Evolutionary conservation across 208 protist genomes (phyloP).

Genomic region (Leishmania braziliensis): DNA sequence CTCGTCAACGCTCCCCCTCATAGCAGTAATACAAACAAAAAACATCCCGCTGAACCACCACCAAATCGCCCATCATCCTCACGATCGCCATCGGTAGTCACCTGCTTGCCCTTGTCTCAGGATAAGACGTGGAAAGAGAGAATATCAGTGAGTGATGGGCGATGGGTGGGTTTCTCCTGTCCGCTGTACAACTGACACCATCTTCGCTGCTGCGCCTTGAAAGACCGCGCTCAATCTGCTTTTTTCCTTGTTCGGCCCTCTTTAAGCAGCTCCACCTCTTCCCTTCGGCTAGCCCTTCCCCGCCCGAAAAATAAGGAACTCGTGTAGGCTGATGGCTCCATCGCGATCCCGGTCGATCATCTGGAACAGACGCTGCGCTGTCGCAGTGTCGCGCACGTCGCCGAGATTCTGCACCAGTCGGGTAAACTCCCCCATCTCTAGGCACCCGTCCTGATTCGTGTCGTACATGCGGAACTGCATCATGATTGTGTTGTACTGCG

Average conservation of each 20-base stretch:
- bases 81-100: background rate
- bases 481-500: constrained; percentile 87
- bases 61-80: background rate
- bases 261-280: background rate
- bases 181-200: background rate
- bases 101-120: background rate
- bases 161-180: background rate
- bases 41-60: background rate
- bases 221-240: background rate
- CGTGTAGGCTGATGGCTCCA: constrained; percentile 67
- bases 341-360: constrained; percentile 56
- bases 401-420: constrained; percentile 47
- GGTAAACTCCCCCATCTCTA: constrained; percentile 66
- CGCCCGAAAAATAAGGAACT: constrained; percentile 74
- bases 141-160: no score
- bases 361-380: constrained; percentile 51
- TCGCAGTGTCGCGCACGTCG: constrained; percentile 42
- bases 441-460: constrained; percentile 63
- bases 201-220: background rate
- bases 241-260: background rate
- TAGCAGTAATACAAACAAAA: no score
- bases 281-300: constrained; percentile 19
- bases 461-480: constrained; percentile 88
- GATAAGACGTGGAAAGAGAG: background rate
- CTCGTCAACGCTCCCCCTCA: background rate